Conservation (phyloP, 345 rosid genomes). For the Angophora floribunda region DNA sequence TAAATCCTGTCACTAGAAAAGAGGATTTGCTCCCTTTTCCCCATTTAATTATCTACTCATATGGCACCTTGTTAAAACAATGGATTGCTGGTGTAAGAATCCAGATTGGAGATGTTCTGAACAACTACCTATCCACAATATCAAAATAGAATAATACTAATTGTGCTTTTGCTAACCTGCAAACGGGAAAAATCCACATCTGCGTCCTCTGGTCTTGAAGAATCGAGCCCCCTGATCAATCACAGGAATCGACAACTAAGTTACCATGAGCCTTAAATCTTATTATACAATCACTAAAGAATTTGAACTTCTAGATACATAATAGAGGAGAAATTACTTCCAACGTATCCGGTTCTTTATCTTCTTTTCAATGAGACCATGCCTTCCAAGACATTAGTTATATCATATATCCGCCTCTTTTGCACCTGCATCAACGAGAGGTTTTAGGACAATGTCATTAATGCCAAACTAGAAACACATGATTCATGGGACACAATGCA, state of each 20-base stretch:
- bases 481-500: neutral
- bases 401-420: slow-evolving; percentile 95
- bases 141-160: neutral
- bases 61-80: neutral
- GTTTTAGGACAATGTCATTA: neutral
- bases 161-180: slow-evolving; percentile 37
- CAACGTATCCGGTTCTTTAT: slow-evolving; percentile 84
- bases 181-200: slow-evolving; percentile 42
- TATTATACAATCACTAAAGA: neutral
- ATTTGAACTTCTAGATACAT: neutral
- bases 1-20: neutral
- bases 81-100: neutral
- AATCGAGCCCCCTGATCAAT: slow-evolving; percentile 68
- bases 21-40: neutral
- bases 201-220: slow-evolving; percentile 47
- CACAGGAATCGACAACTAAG: neutral
- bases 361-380: slow-evolving; percentile 96
- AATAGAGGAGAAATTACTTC: slow-evolving; percentile 45
- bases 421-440: slow-evolving; percentile 44
- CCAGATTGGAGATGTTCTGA: neutral
- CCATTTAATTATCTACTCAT: neutral
- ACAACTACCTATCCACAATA: neutral
- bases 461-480: neutral
- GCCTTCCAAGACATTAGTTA: slow-evolving; percentile 98
- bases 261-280: neutral